Evolutionary conservation across 2,329 filamentous ascomycete species (phyloP).

Genomic region (Ophiostoma novo-ulmi): DNA sequence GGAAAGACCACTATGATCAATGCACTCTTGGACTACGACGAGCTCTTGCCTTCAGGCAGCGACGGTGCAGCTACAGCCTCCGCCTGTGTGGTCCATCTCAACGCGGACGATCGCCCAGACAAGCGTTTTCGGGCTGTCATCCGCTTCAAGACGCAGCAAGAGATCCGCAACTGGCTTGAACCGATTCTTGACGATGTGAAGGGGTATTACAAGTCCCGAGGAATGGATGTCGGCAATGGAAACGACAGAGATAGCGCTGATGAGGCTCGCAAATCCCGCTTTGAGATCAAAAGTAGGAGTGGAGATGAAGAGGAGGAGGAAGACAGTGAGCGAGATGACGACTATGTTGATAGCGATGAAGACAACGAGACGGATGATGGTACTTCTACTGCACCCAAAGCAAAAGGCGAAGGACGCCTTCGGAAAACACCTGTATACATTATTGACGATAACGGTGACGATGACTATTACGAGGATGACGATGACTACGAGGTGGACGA

Average conservation of each 20-base stretch:
- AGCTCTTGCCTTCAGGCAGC: conserved; percentile 23
- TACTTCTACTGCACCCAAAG: background rate
- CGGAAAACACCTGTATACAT: background rate
- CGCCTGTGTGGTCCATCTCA: conserved; percentile 19
- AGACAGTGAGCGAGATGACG: background rate
- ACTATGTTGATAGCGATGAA: background rate
- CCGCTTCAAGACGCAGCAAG: background rate
- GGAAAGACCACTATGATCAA: conserved; percentile 24
- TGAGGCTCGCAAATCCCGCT: background rate
- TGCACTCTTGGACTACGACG: conserved; percentile 20
- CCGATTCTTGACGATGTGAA: conserved; percentile 15
- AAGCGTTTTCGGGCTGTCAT: conserved; percentile 10
- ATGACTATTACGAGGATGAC: background rate
- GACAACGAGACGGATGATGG: background rate
- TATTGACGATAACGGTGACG: background rate
- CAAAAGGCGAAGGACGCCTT: background rate
- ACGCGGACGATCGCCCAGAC: background rate
- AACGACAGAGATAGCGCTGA: background rate
- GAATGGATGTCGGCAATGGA: background rate
- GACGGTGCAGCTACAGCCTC: conserved; percentile 21
- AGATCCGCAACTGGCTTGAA: conserved; percentile 16
- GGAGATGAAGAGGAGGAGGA: background rate
- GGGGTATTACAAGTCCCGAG: background rate
- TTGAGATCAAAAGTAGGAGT: background rate
- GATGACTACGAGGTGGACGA: background rate